A percentile compares a stretch with the other conserved stretches of the same genome.
Conservation (phyloP, 305 asterid species). For the Fraxinus baroniana region DNA sequence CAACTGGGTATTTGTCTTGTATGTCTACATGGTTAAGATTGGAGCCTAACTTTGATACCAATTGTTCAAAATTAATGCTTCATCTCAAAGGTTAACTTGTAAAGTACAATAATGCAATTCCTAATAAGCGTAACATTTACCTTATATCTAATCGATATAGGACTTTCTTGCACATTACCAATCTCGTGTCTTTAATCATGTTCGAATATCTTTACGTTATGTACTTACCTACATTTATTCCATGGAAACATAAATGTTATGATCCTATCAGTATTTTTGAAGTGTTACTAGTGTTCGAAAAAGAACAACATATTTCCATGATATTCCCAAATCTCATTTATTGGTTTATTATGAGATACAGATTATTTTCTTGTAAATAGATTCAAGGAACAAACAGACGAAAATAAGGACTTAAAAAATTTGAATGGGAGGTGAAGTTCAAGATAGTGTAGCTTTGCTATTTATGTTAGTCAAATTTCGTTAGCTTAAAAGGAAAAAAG, state of each 20-base stretch:
- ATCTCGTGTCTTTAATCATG: not conserved
- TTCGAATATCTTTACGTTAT: not conserved
- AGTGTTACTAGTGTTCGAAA: constrained; percentile 3
- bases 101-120: too few species aligned
- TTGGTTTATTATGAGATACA: constrained; percentile 2
- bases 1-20: not conserved
- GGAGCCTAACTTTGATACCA: not conserved
- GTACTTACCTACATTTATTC: not conserved
- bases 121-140: not conserved
- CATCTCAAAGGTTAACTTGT: too few species aligned
- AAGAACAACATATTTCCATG: constrained; percentile 19
- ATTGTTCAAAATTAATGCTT: not conserved
- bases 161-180: too few species aligned
- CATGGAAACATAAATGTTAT: not conserved
- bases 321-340: constrained; percentile 13
- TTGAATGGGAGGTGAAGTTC: not conserved
- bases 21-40: not conserved
- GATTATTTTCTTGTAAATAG: not conserved
- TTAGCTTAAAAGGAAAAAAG: not conserved
- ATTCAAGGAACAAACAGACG: not conserved
- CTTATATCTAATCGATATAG: not conserved
- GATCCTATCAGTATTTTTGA: not conserved
- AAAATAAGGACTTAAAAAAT: constrained; percentile 1
- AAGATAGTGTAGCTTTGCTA: not conserved
- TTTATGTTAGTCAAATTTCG: not conserved